Evolutionary conservation across 2,329 filamentous ascomycete genomes (phyloP).

Genomic region (Curvularia lunata): DNA sequence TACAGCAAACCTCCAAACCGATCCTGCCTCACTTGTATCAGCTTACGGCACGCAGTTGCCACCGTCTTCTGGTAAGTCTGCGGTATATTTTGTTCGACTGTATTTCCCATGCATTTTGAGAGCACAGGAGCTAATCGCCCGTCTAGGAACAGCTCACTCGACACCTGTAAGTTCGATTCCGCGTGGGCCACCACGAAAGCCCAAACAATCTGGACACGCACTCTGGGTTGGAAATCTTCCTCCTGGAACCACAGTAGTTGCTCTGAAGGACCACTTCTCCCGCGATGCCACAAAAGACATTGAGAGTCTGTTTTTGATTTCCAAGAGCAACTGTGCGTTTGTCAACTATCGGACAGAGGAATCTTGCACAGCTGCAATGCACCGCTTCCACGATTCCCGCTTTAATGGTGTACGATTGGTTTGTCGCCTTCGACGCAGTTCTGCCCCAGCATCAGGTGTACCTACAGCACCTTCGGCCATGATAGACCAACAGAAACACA

Average conservation of each 20-base stretch:
- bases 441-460: constrained; percentile 54
- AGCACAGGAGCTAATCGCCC: constrained; percentile 5
- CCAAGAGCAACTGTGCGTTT: constrained; percentile 96
- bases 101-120: neutral
- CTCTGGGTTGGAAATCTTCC: constrained; percentile 97
- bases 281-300: constrained; percentile 75
- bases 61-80: constrained; percentile 31
- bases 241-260: constrained; percentile 79
- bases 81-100: neutral
- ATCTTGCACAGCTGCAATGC: constrained; percentile 77
- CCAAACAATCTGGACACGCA: constrained; percentile 78
- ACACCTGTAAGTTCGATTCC: constrained; percentile 50
- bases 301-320: constrained; percentile 90
- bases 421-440: constrained; percentile 74
- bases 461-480: constrained; percentile 63
- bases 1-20: constrained; percentile 23
- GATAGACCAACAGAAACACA: constrained; percentile 33
- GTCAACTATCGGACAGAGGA: constrained; percentile 89
- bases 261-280: constrained; percentile 89
- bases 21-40: constrained; percentile 23
- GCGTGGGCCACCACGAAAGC: constrained; percentile 70
- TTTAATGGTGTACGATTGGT: constrained; percentile 87
- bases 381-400: constrained; percentile 85
- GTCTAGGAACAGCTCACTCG: constrained; percentile 30
- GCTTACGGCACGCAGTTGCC: constrained; percentile 26